A percentile compares a stretch with the other conserved stretches of the same genome.
These are phyloP conservation scores for Epichloe aotearoae DNA, from an alignment of 2,329 filamentous ascomycete species.

Conservation along the genomic window DNA sequence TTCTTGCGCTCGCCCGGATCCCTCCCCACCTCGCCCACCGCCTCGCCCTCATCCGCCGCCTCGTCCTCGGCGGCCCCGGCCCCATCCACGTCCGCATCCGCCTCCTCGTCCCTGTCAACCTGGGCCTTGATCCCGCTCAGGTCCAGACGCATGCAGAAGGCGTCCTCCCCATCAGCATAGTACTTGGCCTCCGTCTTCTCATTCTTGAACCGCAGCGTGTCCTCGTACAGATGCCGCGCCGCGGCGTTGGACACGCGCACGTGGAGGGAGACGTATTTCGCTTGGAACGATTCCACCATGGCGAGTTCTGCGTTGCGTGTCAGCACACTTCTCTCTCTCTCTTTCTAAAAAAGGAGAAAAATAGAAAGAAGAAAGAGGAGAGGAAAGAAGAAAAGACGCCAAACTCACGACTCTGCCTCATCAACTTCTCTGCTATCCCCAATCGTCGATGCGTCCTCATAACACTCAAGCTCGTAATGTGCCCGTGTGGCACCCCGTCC, in stretches of 20 bases:
- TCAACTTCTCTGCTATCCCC: slow-evolving; percentile 91
- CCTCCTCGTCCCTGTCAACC: slow-evolving; percentile 16
- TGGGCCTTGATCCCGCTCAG: slow-evolving; percentile 46
- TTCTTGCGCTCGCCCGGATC: slow-evolving; percentile 40
- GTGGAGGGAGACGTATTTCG: slow-evolving; percentile 88
- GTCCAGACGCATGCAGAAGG: slow-evolving; percentile 86
- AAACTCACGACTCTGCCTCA: slow-evolving; percentile 81
- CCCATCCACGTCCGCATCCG: slow-evolving; percentile 26
- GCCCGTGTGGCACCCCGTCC: slow-evolving; percentile 83
- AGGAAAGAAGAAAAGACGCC: background rate
- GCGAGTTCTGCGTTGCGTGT: slow-evolving; percentile 53
- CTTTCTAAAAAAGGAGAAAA: background rate
- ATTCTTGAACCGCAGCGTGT: slow-evolving; percentile 79
- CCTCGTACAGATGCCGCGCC: slow-evolving; percentile 81
- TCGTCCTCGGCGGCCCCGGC: slow-evolving; percentile 12
- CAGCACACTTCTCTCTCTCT: too few relatives aligned
- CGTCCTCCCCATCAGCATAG: slow-evolving; percentile 96
- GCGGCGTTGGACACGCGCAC: slow-evolving; percentile 90
- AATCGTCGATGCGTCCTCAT: slow-evolving; percentile 90
- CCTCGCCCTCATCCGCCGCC: slow-evolving; percentile 53
- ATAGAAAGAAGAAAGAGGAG: background rate
- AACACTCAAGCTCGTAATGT: slow-evolving; percentile 89
- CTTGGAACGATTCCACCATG: slow-evolving; percentile 91
- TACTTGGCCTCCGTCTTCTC: slow-evolving; percentile 81
- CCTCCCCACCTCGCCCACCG: slow-evolving; percentile 52